Percentiles rank a stretch among this genome's conserved stretches.
Evolutionary conservation across 345 rosid species (phyloP).

Genomic region (Pistacia atlantica): DNA sequence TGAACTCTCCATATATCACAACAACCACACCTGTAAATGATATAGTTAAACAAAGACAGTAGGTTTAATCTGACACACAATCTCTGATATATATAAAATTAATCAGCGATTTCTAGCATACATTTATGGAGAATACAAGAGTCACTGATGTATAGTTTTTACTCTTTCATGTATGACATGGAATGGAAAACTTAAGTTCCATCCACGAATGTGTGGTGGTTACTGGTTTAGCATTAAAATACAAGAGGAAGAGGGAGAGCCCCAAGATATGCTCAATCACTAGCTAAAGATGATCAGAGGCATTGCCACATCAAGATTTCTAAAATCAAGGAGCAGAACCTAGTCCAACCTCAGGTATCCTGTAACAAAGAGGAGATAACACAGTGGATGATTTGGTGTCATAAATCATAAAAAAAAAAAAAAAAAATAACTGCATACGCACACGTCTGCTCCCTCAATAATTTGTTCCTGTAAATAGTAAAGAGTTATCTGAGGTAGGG

Average conservation of each 20-base stretch:
- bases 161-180: background rate
- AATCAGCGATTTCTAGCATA: conserved; percentile 32
- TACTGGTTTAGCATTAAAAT: conserved; percentile 18
- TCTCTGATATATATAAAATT: conserved; percentile 25
- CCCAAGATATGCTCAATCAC: conserved; percentile 21
- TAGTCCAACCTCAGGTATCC: conserved; percentile 32
- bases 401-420: background rate
- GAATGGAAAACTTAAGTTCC: conserved; percentile 19
- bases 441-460: background rate
- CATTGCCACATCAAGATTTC: conserved; percentile 31
- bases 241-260: background rate
- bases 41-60: background rate
- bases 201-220: conserved; percentile 2
- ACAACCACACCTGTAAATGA: background rate
- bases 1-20: too few species aligned
- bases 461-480: background rate
- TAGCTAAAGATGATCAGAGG: conserved; percentile 44
- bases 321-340: conserved; percentile 26
- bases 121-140: conserved; percentile 16
- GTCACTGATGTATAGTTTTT: conserved; percentile 13
- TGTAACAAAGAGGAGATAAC: conserved; percentile 28
- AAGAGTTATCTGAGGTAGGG: background rate
- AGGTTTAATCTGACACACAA: conserved; percentile 7
- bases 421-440: background rate
- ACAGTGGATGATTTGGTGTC: background rate